Conservation (phyloP, 2,329 filamentous ascomycete genomes). For the Ceratocystis huliohia region DNA sequence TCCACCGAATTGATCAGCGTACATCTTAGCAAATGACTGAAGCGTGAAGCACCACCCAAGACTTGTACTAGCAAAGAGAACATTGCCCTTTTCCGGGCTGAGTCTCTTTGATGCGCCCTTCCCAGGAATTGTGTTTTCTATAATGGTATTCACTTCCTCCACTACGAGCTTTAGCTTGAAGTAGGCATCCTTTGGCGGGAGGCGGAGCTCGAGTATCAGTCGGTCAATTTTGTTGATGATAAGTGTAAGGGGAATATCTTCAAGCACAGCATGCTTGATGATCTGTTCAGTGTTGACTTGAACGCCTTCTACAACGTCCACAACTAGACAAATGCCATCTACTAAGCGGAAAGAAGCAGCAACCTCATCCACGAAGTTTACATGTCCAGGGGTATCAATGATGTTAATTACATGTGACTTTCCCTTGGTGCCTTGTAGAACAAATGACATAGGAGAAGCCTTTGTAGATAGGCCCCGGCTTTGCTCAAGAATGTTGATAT, state of each 20-base stretch:
- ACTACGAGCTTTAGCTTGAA: slow-evolving; percentile 99
- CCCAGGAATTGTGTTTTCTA: slow-evolving; percentile 74
- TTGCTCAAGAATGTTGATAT: slow-evolving; percentile 77
- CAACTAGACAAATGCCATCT: slow-evolving; percentile 83
- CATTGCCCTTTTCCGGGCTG: slow-evolving; percentile 93
- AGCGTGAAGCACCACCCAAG: slow-evolving; percentile 98
- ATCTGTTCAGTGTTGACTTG: slow-evolving; percentile 95
- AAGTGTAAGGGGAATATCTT: slow-evolving; percentile 76
- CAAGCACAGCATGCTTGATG: slow-evolving; percentile 86
- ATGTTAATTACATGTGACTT: slow-evolving; percentile 95
- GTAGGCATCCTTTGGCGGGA: slow-evolving; percentile 90
- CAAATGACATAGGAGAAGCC: slow-evolving; percentile 82
- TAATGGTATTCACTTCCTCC: slow-evolving; percentile 92
- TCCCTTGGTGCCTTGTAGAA: slow-evolving; percentile 74
- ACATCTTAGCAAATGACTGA: slow-evolving; percentile 91
- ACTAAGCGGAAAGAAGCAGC: slow-evolving; percentile 75
- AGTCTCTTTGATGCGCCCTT: slow-evolving; percentile 66
- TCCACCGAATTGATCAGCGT: slow-evolving; percentile 73
- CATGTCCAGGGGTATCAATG: slow-evolving; percentile 90
- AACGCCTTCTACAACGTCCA: slow-evolving; percentile 98
- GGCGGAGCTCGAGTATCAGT: slow-evolving; percentile 81
- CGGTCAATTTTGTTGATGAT: slow-evolving; percentile 97
- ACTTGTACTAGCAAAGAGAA: slow-evolving; percentile 85
- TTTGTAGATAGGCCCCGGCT: slow-evolving; percentile 88
- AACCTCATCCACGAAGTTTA: slow-evolving; percentile 97